Evolutionary conservation across 2,329 filamentous ascomycete genomes (phyloP).

Genomic region (Colletotrichum somersetense): DNA sequence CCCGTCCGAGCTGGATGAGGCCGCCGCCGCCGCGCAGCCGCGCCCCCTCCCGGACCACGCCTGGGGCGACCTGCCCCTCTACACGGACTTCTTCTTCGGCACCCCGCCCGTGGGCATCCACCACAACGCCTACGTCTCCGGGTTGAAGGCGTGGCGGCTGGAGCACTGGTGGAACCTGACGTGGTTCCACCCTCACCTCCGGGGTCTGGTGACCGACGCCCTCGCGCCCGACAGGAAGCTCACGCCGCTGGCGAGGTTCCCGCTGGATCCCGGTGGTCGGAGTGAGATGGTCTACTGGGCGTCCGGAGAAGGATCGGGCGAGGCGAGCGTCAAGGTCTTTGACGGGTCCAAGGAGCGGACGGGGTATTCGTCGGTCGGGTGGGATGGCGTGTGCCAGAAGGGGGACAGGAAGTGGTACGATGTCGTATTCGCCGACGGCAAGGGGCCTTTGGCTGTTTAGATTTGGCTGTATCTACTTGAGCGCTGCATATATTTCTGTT

Average conservation of each 20-base stretch:
- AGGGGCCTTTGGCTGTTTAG: conserved; percentile 46
- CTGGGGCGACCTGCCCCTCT: conserved; percentile 52
- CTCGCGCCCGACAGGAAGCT: conserved; percentile 42
- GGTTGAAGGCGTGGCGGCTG: conserved; percentile 50
- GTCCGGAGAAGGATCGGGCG: conserved; percentile 42
- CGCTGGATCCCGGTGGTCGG: conserved; percentile 7
- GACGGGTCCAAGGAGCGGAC: conserved; percentile 40
- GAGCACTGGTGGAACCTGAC: conserved; percentile 53
- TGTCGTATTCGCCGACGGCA: conserved; percentile 50
- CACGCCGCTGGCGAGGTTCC: conserved; percentile 44
- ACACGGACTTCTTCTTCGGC: conserved; percentile 55
- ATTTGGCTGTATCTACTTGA: too few species aligned
- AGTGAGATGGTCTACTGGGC: conserved; percentile 45
- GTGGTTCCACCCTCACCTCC: conserved; percentile 52
- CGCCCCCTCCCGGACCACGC: conserved; percentile 30
- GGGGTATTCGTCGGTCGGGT: conserved; percentile 46
- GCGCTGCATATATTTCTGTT: too few species aligned
- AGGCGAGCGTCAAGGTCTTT: conserved; percentile 43
- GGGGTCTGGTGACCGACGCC: conserved; percentile 48
- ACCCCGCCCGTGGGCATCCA: conserved; percentile 53
- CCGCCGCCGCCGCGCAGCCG: conserved; percentile 24
- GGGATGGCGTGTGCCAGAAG: conserved; percentile 53
- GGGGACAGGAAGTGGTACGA: conserved; percentile 49
- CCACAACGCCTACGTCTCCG: conserved; percentile 53
- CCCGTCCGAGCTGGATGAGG: conserved; percentile 46